Percentiles rank a stretch among this genome's conserved stretches.
Conservation (phyloP, 148 eudicot genomes). For the Cornus suecica region DNA sequence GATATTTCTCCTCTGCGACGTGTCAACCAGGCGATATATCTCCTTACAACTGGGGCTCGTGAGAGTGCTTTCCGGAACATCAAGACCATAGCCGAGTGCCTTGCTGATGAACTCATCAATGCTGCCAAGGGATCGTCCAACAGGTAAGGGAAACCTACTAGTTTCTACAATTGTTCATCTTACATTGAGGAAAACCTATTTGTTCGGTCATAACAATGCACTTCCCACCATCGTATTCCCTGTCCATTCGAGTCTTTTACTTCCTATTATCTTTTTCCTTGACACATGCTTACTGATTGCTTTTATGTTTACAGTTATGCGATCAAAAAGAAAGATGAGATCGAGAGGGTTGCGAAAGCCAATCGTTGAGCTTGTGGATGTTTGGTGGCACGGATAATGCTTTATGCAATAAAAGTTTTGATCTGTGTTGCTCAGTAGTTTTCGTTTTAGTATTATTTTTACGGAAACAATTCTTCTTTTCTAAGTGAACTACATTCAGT, state of each 20-base stretch:
- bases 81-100: slow-evolving; percentile 45
- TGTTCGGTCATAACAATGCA: background rate
- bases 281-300: background rate
- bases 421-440: background rate
- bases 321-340: slow-evolving; percentile 41
- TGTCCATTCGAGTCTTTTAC: background rate
- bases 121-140: slow-evolving; percentile 49
- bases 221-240: background rate
- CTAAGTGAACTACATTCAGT: no score
- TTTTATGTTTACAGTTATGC: slow-evolving; percentile 27
- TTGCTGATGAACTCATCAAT: slow-evolving; percentile 48
- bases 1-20: slow-evolving; percentile 46
- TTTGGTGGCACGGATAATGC: background rate
- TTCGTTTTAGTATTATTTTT: no score
- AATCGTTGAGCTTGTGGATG: slow-evolving; percentile 29
- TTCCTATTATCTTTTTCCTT: background rate
- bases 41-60: slow-evolving; percentile 43
- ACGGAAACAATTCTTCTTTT: no score
- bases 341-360: slow-evolving; percentile 42
- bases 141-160: slow-evolving; percentile 17
- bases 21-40: slow-evolving; percentile 39
- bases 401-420: background rate
- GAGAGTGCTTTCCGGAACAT: slow-evolving; percentile 43
- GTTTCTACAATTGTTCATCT: background rate
- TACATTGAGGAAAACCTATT: background rate